Percentiles rank a stretch among this genome's conserved stretches.
Evolutionary conservation across 768 basidiomycete genomes (phyloP).

Genomic region (Suillus luteus): DNA sequence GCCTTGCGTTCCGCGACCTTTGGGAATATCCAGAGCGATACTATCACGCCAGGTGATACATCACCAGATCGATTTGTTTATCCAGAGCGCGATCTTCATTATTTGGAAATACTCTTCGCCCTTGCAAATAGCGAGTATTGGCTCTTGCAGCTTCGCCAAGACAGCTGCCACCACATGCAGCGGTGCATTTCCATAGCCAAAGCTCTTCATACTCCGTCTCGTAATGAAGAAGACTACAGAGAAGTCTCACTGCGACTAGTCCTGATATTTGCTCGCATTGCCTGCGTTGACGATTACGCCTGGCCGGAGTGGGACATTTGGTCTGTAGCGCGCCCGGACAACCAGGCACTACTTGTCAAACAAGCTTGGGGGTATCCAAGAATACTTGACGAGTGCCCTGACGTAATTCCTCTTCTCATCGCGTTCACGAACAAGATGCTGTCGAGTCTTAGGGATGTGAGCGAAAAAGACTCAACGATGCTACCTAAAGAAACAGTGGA

Average conservation of each 20-base stretch:
- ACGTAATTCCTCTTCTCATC: background rate
- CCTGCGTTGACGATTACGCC: constrained; percentile 13
- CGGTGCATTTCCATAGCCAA: background rate
- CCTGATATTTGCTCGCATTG: background rate
- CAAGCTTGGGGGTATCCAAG: background rate
- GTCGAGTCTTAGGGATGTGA: background rate
- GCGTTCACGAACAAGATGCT: constrained; percentile 6
- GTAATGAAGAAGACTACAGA: background rate
- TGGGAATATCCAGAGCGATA: background rate
- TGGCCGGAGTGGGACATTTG: background rate
- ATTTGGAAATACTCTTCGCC: background rate
- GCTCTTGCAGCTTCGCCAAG: background rate
- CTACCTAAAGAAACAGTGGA: background rate
- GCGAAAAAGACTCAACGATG: background rate
- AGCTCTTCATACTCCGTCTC: background rate
- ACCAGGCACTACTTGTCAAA: background rate
- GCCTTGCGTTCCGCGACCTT: constrained; percentile 3
- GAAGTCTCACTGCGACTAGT: background rate
- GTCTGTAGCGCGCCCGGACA: background rate
- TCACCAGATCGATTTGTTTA: background rate
- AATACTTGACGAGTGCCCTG: background rate
- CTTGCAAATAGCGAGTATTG: background rate
- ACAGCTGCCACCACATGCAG: background rate
- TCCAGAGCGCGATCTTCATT: background rate
- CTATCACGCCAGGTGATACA: background rate